phyloP scores from a whole-genome alignment of 306 rosid genomes.

The Vachellia collinsii region DNA sequence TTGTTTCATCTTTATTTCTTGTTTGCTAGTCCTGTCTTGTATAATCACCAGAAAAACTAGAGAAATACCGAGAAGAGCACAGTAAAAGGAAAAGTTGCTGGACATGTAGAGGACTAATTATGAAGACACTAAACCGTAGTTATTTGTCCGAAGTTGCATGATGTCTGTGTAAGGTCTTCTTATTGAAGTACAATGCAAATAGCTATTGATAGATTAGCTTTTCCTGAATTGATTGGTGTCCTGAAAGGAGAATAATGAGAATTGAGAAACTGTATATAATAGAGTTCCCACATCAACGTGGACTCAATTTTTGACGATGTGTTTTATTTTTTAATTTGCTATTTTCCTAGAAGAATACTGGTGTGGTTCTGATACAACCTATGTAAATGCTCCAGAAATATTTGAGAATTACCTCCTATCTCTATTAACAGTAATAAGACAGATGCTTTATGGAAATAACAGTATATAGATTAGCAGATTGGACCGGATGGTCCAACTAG shows the following conservation, averaged over 20 bases:
- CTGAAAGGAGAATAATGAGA: background rate
- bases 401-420: background rate
- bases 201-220: background rate
- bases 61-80: background rate
- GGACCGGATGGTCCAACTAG: background rate
- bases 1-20: conserved; percentile 9
- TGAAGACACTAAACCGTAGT: background rate
- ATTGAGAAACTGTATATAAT: background rate
- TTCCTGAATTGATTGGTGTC: background rate
- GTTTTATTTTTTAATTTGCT: background rate
- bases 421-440: background rate
- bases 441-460: background rate
- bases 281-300: background rate
- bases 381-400: background rate
- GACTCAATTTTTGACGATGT: background rate
- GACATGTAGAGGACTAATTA: background rate
- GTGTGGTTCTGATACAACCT: background rate
- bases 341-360: background rate
- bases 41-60: conserved; percentile 8
- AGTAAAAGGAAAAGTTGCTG: background rate
- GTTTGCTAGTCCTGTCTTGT: conserved; percentile 16
- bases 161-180: background rate
- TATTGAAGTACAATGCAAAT: background rate
- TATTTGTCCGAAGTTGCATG: background rate
- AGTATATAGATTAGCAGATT: background rate